A percentile compares a stretch with the other conserved stretches of the same genome.
These are phyloP conservation scores for Fistulifera solaris DNA, from an alignment of 108 stramenopile genomes.

Conservation along the genomic window DNA sequence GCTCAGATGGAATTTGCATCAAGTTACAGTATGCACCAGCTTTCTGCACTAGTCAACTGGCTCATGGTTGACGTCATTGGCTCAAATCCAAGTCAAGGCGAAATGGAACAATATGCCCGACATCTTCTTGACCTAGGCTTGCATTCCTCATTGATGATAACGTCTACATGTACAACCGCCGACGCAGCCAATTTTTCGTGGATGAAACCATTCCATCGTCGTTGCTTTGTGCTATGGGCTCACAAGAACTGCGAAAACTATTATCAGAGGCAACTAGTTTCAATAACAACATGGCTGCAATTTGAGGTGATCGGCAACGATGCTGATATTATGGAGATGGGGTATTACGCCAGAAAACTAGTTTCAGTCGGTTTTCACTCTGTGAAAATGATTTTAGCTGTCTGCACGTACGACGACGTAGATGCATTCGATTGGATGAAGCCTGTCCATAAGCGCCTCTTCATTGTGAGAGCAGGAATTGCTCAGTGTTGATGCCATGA, in stretches of 20 bases:
- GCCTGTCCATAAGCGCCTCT: constrained; percentile 3
- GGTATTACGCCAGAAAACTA: background rate
- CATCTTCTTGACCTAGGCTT: background rate
- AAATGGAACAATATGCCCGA: background rate
- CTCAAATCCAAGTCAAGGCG: background rate
- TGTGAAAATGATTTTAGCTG: constrained; percentile 1
- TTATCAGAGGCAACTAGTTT: too few relatives aligned
- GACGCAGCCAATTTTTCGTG: background rate
- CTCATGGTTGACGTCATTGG: background rate
- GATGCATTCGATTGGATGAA: constrained; percentile 1
- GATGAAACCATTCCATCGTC: constrained; percentile 1
- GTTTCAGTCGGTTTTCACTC: background rate
- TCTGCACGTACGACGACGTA: background rate
- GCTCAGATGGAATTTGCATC: too few relatives aligned
- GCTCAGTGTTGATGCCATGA: too few relatives aligned
- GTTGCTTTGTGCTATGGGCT: background rate
- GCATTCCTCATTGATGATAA: background rate
- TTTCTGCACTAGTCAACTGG: too few relatives aligned
- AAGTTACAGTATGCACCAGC: too few relatives aligned
- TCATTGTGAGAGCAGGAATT: background rate
- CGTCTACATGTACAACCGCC: background rate
- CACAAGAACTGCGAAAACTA: too few relatives aligned
- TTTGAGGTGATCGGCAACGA: too few relatives aligned
- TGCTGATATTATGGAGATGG: too few relatives aligned
- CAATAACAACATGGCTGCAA: too few relatives aligned